A percentile compares a stretch with the other conserved stretches of the same genome.
Conservation (phyloP, 164 flowering plant species). For the Vitis labrusca region DNA sequence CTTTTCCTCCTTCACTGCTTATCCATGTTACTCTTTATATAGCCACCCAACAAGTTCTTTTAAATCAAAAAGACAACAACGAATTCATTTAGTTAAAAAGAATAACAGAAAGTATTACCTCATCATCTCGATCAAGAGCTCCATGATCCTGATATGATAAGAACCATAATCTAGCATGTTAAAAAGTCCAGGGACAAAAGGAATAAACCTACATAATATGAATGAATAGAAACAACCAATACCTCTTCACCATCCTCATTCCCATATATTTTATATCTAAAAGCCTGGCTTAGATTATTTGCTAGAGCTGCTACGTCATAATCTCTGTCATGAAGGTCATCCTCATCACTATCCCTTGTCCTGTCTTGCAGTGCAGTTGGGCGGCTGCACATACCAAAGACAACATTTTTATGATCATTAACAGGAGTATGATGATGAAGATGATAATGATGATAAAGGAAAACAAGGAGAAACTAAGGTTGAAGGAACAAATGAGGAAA, state of each 20-base stretch:
- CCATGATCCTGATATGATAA: conserved; percentile 62
- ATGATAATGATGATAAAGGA: too few species aligned
- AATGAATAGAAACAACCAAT: conserved; percentile 4
- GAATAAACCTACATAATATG: not conserved
- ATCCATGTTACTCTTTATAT: not conserved
- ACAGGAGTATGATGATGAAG: not conserved
- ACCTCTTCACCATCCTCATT: conserved; percentile 85
- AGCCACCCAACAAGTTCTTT: not conserved
- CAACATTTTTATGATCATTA: not conserved
- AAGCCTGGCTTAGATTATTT: conserved; percentile 85
- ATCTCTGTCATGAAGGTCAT: conserved; percentile 87
- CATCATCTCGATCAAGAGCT: conserved; percentile 83
- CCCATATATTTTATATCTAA: conserved; percentile 71
- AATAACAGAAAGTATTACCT: conserved; percentile 46
- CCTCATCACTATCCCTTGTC: conserved; percentile 94
- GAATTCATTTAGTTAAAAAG: not conserved
- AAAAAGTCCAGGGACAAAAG: not conserved
- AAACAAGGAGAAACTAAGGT: too few species aligned
- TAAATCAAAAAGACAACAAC: not conserved
- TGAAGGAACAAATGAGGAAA: too few species aligned
- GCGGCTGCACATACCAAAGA: conserved; percentile 56
- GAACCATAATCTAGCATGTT: conserved; percentile 1
- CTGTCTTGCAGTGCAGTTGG: conserved; percentile 93
- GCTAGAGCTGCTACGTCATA: conserved; percentile 92
- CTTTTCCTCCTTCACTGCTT: not conserved